Base-by-base conservation (phyloP, 352 stramenopile genomes). In the Phytopythium delawarense region DNA sequence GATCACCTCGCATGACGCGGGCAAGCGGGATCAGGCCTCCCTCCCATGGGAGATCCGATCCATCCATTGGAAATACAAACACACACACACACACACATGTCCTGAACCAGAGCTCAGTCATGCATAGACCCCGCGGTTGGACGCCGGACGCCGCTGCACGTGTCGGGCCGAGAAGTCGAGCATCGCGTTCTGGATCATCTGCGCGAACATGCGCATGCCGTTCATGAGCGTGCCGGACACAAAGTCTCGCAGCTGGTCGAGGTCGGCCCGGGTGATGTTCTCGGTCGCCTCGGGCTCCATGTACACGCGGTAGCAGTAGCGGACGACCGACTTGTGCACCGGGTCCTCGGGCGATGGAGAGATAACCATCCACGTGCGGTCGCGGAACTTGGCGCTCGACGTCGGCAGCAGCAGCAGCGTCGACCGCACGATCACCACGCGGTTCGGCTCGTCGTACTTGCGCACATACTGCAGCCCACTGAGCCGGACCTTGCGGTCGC, bases 311-410 rank as follows among this genome's bases (percentile, higher is more conserved):
- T 69, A 76, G 49, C 66, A 76, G 2, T 61, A 74, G 9, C 69
- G 69, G 21, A 67, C 60, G 15, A 76, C 63, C 5, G 66, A 67
- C 15, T 64, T 63, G 48, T 64, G 63, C 2, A 59, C 35, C 11
- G 69, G 66, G n/a, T 76, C 66, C 1, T 63, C 65, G n/a, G 63
- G 68, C 25, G 66, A 71, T 4, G 66, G 66, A 2, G 69, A 67
- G 23, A 76, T 71, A 35, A 76, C 70, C 56, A 76, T 71, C 69
- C 69, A 76, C 46, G 63, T 74, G 35, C 69, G 64, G 30, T 71
- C 64, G 13, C 61, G 67, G 42, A 74, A 74, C 11, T 74, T 62
- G 4, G 66, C 42, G 4, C 57, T 61, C 16, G 67, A 64, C 12
- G 66, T 65, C 11, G 63, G 67, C 7, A 74, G 57, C 30, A 50